phyloP scores from a whole-genome alignment of 768 basidiomycete species.

The Boletus coccyginus region DNA sequence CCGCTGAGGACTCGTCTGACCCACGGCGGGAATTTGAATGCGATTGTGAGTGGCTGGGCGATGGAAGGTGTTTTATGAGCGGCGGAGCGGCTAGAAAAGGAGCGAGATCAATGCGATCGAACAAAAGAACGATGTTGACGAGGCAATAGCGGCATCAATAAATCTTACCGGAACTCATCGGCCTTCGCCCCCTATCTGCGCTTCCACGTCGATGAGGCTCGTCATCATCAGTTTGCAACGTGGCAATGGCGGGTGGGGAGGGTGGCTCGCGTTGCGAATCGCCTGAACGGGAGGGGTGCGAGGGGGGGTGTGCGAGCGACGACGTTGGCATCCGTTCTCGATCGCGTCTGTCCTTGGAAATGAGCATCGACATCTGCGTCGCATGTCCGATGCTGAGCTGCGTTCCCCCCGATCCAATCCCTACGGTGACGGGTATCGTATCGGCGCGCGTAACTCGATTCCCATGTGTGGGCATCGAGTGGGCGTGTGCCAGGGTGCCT shows the following conservation, averaged over 20 bases:
- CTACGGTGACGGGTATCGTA: conserved; percentile 31
- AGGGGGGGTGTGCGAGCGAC: conserved; percentile 20
- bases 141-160: background rate
- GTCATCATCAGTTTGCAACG: conserved; percentile 29
- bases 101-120: conserved; percentile 5
- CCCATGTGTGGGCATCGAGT: conserved; percentile 19
- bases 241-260: conserved; percentile 31
- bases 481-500: conserved; percentile 14
- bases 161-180: conserved; percentile 27
- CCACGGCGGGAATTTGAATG: conserved; percentile 25
- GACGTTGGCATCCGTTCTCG: conserved; percentile 26
- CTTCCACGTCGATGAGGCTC: conserved; percentile 17
- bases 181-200: conserved; percentile 28
- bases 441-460: conserved; percentile 28
- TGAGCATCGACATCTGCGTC: conserved; percentile 22
- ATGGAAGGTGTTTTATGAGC: conserved; percentile 23
- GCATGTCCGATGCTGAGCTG: conserved; percentile 23
- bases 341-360: conserved; percentile 27
- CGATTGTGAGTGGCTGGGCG: conserved; percentile 24
- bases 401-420: conserved; percentile 23
- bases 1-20: conserved; percentile 28
- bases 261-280: conserved; percentile 30
- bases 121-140: background rate
- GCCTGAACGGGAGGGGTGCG: conserved; percentile 8
- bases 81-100: conserved; percentile 16